Base-by-base conservation (phyloP, 1,284 basidiomycete genomes). In the Ustilago bromivora region DNA sequence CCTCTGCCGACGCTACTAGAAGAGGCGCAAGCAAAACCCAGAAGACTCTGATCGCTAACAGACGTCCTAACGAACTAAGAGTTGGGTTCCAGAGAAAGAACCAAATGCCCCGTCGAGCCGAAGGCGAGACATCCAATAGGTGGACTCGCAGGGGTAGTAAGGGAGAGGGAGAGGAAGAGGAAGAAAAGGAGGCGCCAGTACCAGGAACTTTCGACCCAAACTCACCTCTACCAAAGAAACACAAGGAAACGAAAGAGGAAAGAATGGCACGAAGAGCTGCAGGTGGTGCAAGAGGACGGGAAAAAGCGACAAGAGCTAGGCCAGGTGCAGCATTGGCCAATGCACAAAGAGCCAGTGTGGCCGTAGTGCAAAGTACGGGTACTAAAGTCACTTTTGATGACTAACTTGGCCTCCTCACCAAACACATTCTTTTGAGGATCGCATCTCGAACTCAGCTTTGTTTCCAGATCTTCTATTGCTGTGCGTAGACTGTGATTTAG, bases 261-360 rank as follows among this genome's bases (percentile, higher is more conserved):
- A 47, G 67, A 12, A 19, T 52, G 28, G 67, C 64, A 34, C 60
- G 71, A n/a, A 38, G 69, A 31, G 58, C 57, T 1, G 47, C 43
- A n/a, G 55, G 9, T 1, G 41, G 5, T 19, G 6, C 23, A 23
- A 19, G 38, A 32, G n/a, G 40, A 28, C 17, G 10, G 19, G 36
- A 13, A 64, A 40, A 15, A 77, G 87, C 0, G 23, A 28, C 23
- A 64, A 89, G 95, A 61, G 89, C 92, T 8, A 92, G 90, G 85
- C 95, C 96, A 31, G 96, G 96, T 63, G 96, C 95, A 5, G 95
- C 94, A 5, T 89, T 98, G 28, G 95, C 95, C 0, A 90, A 91
- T 68, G 96, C 96, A 19, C 92, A 92, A 85, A 90, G 96, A 61
- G 93, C 94, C 86, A 92, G 91, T 68, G 91, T 91, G 19, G 93